Evolutionary conservation across 2,329 filamentous ascomycete genomes (phyloP).

Genomic region (Elsinoe ampelina): DNA sequence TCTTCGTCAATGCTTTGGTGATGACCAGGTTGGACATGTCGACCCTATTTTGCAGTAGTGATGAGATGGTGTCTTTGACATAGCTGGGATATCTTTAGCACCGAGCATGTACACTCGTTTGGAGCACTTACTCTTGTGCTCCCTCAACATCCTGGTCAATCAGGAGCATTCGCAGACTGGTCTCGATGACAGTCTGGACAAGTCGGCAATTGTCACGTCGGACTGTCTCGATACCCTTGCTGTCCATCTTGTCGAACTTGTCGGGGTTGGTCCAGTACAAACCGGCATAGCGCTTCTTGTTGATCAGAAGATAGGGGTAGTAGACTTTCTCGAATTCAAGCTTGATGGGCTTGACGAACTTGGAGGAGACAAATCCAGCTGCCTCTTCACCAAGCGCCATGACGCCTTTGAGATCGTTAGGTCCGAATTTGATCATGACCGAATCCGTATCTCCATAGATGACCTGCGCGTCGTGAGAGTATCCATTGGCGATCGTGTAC

Average conservation of each 20-base stretch:
- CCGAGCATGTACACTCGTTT: neutral
- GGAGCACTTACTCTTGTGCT: slow-evolving; percentile 71
- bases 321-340: slow-evolving; percentile 99
- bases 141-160: slow-evolving; percentile 86
- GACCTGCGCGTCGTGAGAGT: slow-evolving; percentile 87
- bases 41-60: slow-evolving; percentile 91
- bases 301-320: slow-evolving; percentile 95
- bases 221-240: slow-evolving; percentile 97
- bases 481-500: slow-evolving; percentile 90
- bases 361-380: slow-evolving; percentile 74
- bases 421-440: slow-evolving; percentile 98
- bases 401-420: slow-evolving; percentile 71
- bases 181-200: slow-evolving; percentile 96
- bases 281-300: slow-evolving; percentile 99
- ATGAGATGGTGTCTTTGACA: slow-evolving; percentile 91
- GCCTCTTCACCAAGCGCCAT: slow-evolving; percentile 97
- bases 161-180: slow-evolving; percentile 86
- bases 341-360: slow-evolving; percentile 96
- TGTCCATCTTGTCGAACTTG: slow-evolving; percentile 99
- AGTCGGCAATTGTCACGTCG: slow-evolving; percentile 91
- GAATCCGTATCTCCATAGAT: slow-evolving; percentile 99
- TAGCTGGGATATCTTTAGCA: slow-evolving; percentile 52
- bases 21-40: slow-evolving; percentile 99
- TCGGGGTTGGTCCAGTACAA: slow-evolving; percentile 91
- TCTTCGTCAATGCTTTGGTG: slow-evolving; percentile 90